Base-by-base conservation (phyloP, 768 basidiomycete species). In the Saitozyma sp. region DNA sequence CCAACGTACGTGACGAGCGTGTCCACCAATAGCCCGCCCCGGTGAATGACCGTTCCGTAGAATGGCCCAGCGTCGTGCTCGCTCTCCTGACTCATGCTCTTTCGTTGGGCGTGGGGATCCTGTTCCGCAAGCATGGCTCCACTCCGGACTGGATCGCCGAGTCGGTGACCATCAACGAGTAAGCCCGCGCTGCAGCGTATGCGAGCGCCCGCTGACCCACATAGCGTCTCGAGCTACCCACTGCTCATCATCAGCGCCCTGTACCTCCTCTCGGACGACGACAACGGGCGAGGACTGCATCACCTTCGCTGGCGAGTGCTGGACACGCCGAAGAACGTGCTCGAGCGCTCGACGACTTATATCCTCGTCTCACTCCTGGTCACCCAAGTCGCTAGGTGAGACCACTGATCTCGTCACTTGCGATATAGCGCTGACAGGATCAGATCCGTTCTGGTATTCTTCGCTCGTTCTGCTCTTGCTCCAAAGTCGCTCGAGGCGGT, bases 281-380 rank as follows among this genome's bases (percentile, higher is more conserved):
- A 41, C 8, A 56, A 50, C 7, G 43, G 42, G 7, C n/a, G 19
- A 14, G 61, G 67, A 13, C 64, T 78, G 6, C 54, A 51, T 10
- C 77, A 78, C 50, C 68, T 78, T 7, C 42, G 64, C 52, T 78
- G 75, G 77, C 50, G 75, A 46, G 58, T 55, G 8, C 68, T 71
- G 70, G 75, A 78, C 29, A 63, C 56, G 3, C 37, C 55, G 1
- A 10, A 56, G 37, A 58, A 63, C 1, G 67, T 75, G 37, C 46
- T 69, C 14, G 48, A 64, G 41, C 63, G 74, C 16, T 65, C 64
- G 16, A 63, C 63, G 9, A 48, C 67, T 2, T 77, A 77, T 50
- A 69, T 77, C 50, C 58, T 77, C 13, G 37, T 78, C 54, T 77
- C 75, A 52, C 61, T 75, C 14, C 56, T 75, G 19, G 59, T 76